Base-by-base conservation (phyloP, 352 stramenopile species). In the Phytophthora sp. region DNA sequence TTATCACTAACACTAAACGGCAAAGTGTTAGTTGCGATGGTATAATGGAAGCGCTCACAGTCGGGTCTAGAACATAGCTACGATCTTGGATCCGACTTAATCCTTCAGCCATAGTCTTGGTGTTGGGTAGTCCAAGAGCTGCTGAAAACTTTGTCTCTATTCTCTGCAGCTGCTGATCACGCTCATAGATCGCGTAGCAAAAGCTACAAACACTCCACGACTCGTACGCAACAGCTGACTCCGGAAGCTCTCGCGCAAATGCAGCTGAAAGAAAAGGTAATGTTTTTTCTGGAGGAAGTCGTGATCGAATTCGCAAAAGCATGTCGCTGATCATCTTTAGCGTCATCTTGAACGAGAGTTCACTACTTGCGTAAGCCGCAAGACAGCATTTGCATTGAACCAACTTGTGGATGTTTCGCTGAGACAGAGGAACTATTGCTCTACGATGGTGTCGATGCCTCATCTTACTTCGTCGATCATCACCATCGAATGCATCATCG, bases 271-370 rank as follows among this genome's bases (percentile, higher is more conserved):
- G 66, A 48, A 89, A 88, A 7, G 58, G 67, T 34, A 85, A 70
- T 5, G 39, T 68, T 34, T 84, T 88, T 20, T 89, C 80, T 0
- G 76, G 72, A 5, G 74, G 53, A 8, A 87, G 53, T 1, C 84
- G 80, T 21, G 83, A 76, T 2, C 78, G 79, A 38, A 95, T 79
- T 8, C 86, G 77, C 9, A 85, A 39, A 0, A 93, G 79, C 74
- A 84, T 95, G 42, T 95, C 86, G 53, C 81, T 87, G 41, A 95
- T 93, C 86, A 95, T 95, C 54, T 92, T 92, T 45, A 91, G 63
- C 26, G 86, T 95, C 86, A 95, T 95, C 50, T 93, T 95, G 79
- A 89, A 95, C 12, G 82, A 78, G 7, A 95, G 65, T 51, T 95
- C 86, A n/a, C 56, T 69, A 34, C 84, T 90, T 1, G 80, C 79